These are phyloP conservation scores for Musa balbisiana DNA, from an alignment of 202 grass and related monocot genomes.

Conservation along the genomic window DNA sequence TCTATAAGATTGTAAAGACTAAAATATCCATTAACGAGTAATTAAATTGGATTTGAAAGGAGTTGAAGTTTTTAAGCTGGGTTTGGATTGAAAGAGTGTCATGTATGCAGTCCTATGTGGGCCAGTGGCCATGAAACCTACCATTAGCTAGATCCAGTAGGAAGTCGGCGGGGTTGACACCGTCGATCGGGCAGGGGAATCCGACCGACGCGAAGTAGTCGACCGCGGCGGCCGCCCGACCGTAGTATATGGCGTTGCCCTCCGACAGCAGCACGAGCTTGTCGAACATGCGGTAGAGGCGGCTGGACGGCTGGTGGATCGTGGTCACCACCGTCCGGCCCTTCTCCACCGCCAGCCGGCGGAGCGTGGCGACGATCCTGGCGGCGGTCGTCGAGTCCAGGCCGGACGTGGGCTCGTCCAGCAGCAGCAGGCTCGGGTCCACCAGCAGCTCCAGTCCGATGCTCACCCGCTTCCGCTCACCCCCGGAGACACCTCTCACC, in stretches of 20 bases:
- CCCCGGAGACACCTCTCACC: conserved; percentile 81
- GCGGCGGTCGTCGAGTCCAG: conserved; percentile 86
- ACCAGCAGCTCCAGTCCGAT: conserved; percentile 92
- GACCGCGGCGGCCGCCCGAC: conserved; percentile 61
- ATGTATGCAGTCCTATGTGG: not conserved
- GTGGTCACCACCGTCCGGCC: conserved; percentile 72
- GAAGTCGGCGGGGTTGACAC: conserved; percentile 81
- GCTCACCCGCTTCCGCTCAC: conserved; percentile 88
- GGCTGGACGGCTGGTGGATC: conserved; percentile 93
- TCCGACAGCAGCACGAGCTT: conserved; percentile 95
- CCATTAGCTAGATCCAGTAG: conserved; percentile 95
- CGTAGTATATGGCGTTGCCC: conserved; percentile 80
- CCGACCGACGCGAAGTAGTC: conserved; percentile 69
- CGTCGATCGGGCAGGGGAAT: conserved; percentile 51
- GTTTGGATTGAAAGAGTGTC: not conserved
- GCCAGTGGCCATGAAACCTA: conserved; percentile 21
- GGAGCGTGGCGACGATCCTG: conserved; percentile 49
- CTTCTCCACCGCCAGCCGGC: conserved; percentile 47
- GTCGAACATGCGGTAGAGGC: conserved; percentile 96
- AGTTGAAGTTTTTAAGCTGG: not conserved
- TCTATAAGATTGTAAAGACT: too few relatives aligned
- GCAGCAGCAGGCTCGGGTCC: conserved; percentile 76
- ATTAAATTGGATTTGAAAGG: not conserved
- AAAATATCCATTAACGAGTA: too few relatives aligned
- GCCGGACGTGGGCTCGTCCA: conserved; percentile 90